phyloP scores from a whole-genome alignment of 2,329 filamentous ascomycete genomes.

The Scolecobasidium constrictum region DNA sequence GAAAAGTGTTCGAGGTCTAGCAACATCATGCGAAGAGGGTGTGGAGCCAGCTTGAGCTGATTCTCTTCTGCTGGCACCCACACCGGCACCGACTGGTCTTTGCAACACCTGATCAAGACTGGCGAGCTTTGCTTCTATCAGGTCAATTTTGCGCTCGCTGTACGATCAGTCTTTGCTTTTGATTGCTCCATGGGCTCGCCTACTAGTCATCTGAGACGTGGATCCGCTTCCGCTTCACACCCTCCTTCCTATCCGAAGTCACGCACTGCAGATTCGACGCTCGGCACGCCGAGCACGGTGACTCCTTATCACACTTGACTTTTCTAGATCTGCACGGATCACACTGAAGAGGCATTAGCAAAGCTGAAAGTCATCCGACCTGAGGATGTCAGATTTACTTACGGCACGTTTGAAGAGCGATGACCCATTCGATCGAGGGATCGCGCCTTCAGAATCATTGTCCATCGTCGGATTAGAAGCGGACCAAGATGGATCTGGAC shows the following conservation, averaged over 20 bases:
- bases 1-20: slow-evolving; percentile 10
- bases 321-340: slow-evolving; percentile 10
- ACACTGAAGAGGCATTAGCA: slow-evolving; percentile 4
- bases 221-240: background rate
- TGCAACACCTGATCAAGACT: slow-evolving; percentile 36
- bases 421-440: background rate
- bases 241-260: background rate
- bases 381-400: background rate
- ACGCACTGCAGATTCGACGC: slow-evolving; percentile 23
- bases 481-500: too few species aligned
- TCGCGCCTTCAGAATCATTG: background rate
- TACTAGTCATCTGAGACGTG: background rate
- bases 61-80: slow-evolving; percentile 16
- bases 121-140: slow-evolving; percentile 38
- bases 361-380: too few species aligned
- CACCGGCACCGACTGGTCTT: slow-evolving; percentile 19
- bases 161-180: slow-evolving; percentile 6
- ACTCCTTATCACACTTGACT: slow-evolving; percentile 7
- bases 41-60: slow-evolving; percentile 12
- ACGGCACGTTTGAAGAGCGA: background rate
- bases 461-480: too few species aligned
- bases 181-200: slow-evolving; percentile 2
- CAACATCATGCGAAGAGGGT: slow-evolving; percentile 1
- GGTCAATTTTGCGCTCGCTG: slow-evolving; percentile 43
- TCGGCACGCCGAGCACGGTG: slow-evolving; percentile 26